Conservation (phyloP, 1,139 yeast genomes). For the Ogataea hybrid region DNA sequence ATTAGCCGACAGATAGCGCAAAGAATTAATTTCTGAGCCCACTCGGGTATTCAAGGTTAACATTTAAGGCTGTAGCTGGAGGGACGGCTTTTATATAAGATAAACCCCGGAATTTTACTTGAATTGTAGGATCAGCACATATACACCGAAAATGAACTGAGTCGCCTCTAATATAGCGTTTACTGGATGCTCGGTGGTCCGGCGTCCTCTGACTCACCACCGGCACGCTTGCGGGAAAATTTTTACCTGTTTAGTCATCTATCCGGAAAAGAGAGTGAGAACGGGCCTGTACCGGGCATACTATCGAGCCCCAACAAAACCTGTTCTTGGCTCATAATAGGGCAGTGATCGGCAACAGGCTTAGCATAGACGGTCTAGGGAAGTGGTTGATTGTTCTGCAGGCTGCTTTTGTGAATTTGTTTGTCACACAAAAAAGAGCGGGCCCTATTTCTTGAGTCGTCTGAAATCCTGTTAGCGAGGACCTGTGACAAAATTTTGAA, state of each 20-base stretch:
- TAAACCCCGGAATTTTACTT: background rate
- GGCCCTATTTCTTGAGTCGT: background rate
- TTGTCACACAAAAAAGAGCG: too few relatives aligned
- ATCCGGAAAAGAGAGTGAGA: slow-evolving; percentile 1
- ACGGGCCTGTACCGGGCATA: slow-evolving; percentile 5
- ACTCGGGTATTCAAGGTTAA: slow-evolving; percentile 6
- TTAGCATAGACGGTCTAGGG: too few relatives aligned
- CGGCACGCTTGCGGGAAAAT: background rate
- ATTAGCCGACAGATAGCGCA: background rate
- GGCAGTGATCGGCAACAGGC: too few relatives aligned
- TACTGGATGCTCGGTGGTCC: background rate
- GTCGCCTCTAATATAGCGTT: background rate
- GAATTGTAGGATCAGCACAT: background rate
- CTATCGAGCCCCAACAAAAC: background rate
- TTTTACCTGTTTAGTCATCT: slow-evolving; percentile 1
- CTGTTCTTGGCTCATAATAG: background rate
- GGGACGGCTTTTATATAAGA: background rate
- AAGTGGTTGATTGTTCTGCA: too few relatives aligned
- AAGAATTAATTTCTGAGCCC: background rate
- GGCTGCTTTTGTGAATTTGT: too few relatives aligned
- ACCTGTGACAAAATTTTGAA: background rate
- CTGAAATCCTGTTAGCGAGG: background rate
- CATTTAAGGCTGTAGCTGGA: background rate
- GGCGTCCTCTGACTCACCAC: background rate
- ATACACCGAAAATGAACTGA: too few relatives aligned